phyloP scores from a whole-genome alignment of 257 asterid species.

The Verbena officinalis region DNA sequence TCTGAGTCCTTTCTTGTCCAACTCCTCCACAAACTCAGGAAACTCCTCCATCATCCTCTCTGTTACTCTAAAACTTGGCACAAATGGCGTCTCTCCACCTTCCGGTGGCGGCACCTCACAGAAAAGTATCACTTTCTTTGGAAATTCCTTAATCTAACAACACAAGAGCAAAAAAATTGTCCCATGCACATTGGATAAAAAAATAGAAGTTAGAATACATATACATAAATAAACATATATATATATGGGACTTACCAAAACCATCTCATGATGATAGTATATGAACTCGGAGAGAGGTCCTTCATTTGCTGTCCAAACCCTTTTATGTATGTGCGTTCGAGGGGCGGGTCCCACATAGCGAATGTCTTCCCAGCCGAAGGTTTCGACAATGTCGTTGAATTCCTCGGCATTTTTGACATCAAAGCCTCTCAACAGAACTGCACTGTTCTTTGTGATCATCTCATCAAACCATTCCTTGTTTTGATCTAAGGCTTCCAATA shows the following conservation, averaged over 20 bases:
- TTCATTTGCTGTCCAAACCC: slow-evolving; percentile 86
- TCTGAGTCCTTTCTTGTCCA: slow-evolving; percentile 67
- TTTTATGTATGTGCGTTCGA: slow-evolving; percentile 69
- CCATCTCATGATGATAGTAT: slow-evolving; percentile 90
- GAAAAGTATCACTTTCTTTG: slow-evolving; percentile 68
- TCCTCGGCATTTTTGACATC: slow-evolving; percentile 59
- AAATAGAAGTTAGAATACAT: too few relatives aligned
- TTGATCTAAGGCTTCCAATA: slow-evolving; percentile 41
- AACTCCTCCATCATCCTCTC: slow-evolving; percentile 73
- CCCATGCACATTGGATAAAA: not conserved
- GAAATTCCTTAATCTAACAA: slow-evolving; percentile 65
- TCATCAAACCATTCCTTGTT: slow-evolving; percentile 81
- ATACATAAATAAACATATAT: too few relatives aligned
- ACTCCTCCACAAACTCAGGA: slow-evolving; percentile 70
- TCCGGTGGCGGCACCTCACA: slow-evolving; percentile 84
- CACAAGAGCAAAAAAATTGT: too few relatives aligned
- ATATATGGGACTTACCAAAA: slow-evolving; percentile 46
- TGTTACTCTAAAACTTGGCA: slow-evolving; percentile 77
- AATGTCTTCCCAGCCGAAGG: slow-evolving; percentile 75
- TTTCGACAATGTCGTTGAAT: slow-evolving; percentile 73
- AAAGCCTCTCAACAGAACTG: slow-evolving; percentile 69
- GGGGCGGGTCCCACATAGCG: slow-evolving; percentile 93
- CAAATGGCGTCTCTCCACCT: slow-evolving; percentile 87
- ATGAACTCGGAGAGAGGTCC: slow-evolving; percentile 84
- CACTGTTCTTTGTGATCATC: slow-evolving; percentile 75